Percentiles rank a stretch among this genome's conserved stretches.
Conservation (phyloP, 2,329 filamentous ascomycete genomes). For the Talaromyces albobiverticillius region DNA sequence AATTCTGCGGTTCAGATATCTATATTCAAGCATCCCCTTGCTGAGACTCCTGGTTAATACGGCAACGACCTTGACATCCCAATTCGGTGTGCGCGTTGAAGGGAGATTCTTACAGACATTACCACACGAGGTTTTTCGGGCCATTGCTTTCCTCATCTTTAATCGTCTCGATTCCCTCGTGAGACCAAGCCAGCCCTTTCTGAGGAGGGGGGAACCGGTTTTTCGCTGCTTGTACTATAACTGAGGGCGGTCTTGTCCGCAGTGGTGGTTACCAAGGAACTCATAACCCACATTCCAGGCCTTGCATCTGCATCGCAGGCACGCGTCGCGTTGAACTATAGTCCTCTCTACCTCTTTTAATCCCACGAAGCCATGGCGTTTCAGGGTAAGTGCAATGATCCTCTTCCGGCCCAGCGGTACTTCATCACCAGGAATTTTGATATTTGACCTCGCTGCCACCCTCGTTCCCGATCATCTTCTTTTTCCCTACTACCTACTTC, state of each 20-base stretch:
- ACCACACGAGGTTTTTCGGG: conserved; percentile 15
- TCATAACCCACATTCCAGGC: conserved; percentile 41
- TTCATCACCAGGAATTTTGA: conserved; percentile 33
- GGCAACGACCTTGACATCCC: conserved; percentile 12
- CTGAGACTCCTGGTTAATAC: conserved; percentile 16
- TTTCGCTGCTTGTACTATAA: conserved; percentile 8
- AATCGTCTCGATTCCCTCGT: conserved; percentile 13
- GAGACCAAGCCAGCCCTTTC: conserved; percentile 14
- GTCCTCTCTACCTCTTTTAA: conserved; percentile 20
- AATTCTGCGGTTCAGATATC: conserved; percentile 6
- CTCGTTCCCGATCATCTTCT: conserved; percentile 20
- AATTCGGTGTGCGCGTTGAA: conserved; percentile 18
- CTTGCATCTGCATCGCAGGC: conserved; percentile 35
- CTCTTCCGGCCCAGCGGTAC: conserved; percentile 22
- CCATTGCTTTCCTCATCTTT: conserved; percentile 10
- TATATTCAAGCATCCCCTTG: conserved; percentile 18
- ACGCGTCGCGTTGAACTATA: conserved; percentile 33
- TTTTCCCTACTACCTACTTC: conserved; percentile 23
- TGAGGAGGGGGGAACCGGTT: conserved; percentile 2
- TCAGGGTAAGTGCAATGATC: conserved; percentile 36
- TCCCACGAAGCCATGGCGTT: conserved; percentile 35
- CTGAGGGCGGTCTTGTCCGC: conserved; percentile 21
- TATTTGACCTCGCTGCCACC: conserved; percentile 39
- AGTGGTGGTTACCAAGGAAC: conserved; percentile 36
- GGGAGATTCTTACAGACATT: conserved; percentile 15